Conservation (phyloP, 73 alveolate species). For the Blepharisma japonicum region DNA sequence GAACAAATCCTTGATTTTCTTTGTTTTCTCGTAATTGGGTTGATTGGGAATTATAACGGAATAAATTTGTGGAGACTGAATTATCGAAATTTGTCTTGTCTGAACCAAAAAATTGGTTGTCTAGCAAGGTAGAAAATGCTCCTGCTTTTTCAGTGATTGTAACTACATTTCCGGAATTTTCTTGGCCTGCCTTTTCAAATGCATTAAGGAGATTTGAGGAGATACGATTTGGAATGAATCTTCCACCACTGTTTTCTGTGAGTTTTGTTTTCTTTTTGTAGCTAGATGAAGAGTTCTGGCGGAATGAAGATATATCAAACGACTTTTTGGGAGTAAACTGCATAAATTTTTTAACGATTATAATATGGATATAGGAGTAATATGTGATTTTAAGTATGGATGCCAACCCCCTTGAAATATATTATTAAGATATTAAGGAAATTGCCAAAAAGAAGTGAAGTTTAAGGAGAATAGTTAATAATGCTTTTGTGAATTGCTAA, state of each 20-base stretch:
- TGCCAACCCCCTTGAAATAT: no score
- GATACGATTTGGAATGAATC: slow-evolving; percentile 32
- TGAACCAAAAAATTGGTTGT: not conserved
- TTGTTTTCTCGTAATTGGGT: not conserved
- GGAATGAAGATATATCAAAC: not conserved
- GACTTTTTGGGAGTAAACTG: slow-evolving; percentile 31
- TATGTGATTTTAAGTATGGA: no score
- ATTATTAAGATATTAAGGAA: no score
- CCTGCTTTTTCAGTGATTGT: not conserved
- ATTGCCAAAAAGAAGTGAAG: no score
- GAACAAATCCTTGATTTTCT: slow-evolving; percentile 27
- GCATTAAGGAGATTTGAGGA: not conserved
- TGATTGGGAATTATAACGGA: not conserved
- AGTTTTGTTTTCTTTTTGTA: no score
- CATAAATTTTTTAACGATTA: not conserved
- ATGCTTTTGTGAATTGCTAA: no score
- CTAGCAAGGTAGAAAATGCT: not conserved
- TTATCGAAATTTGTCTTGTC: not conserved
- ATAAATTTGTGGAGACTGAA: not conserved
- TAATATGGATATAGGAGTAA: no score
- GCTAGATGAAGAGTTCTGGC: not conserved
- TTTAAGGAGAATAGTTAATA: no score
- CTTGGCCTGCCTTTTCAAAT: slow-evolving; percentile 28
- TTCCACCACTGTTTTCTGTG: no score
- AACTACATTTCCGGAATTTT: not conserved